phyloP scores from a whole-genome alignment of 495 filamentous ascomycete genomes.

The Tuber calosporum region DNA sequence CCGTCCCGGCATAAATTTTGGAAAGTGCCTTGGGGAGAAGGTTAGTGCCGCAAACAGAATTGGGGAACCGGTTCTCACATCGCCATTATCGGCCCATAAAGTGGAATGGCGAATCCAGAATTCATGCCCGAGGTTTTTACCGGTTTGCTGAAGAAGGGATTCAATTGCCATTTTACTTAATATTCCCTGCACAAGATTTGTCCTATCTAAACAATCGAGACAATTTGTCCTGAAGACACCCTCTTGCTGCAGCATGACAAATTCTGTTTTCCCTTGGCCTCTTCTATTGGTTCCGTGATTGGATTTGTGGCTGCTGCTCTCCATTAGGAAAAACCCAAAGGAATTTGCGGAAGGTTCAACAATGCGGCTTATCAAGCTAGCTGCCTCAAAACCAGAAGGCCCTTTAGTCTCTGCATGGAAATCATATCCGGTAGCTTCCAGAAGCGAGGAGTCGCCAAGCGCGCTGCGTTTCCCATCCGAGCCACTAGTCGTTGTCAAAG shows the following conservation, averaged over 20 bases:
- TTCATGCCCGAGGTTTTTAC: conserved; percentile 60
- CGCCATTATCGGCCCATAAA: conserved; percentile 97
- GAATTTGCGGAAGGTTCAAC: conserved; percentile 70
- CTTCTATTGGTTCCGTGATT: conserved; percentile 38
- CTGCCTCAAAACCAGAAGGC: conserved; percentile 78
- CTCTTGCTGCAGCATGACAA: conserved; percentile 78
- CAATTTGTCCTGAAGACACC: conserved; percentile 95
- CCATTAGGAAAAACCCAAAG: conserved; percentile 85
- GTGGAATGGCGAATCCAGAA: conserved; percentile 85
- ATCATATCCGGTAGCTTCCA: conserved; percentile 79
- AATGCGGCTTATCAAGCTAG: conserved; percentile 64
- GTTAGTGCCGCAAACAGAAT: conserved; percentile 1
- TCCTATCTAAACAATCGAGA: conserved; percentile 89
- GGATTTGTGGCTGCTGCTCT: conserved; percentile 53
- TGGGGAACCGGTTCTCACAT: conserved; percentile 46
- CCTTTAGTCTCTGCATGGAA: conserved; percentile 92
- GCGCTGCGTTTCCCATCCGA: conserved; percentile 28
- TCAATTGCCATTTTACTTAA: conserved; percentile 88
- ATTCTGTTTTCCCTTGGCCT: conserved; percentile 48
- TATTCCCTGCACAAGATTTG: conserved; percentile 92
- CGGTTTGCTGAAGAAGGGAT: conserved; percentile 63
- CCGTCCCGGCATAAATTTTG: conserved; percentile 93
- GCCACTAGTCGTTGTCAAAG: conserved; percentile 52
- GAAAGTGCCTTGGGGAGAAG: conserved; percentile 53
- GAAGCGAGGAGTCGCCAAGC: conserved; percentile 47